phyloP scores from a whole-genome alignment of 2,329 filamentous ascomycete genomes.

The Spiromastix sp. region DNA sequence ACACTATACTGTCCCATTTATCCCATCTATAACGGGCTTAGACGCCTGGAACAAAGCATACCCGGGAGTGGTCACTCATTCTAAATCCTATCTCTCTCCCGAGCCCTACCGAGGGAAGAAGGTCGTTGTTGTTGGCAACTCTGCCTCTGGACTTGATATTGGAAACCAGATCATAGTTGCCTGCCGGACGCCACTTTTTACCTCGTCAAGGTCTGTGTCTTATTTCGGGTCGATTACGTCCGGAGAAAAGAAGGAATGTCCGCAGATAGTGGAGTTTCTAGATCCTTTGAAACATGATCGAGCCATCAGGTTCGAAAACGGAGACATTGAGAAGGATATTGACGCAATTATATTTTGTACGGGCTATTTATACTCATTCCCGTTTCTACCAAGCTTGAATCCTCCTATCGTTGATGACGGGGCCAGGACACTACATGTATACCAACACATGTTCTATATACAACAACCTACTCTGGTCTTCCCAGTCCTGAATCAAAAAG shows the following conservation, averaged over 20 bases:
- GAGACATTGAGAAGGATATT: constrained; percentile 53
- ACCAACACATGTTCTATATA: constrained; percentile 69
- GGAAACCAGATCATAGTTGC: constrained; percentile 60
- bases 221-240: constrained; percentile 29
- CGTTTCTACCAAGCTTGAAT: constrained; percentile 49
- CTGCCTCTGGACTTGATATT: constrained; percentile 76
- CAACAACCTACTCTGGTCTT: constrained; percentile 70
- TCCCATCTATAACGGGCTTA: constrained; percentile 55
- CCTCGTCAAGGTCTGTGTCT: constrained; percentile 48
- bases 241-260: constrained; percentile 46
- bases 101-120: constrained; percentile 56
- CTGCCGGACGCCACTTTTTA: constrained; percentile 51
- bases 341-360: constrained; percentile 81
- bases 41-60: constrained; percentile 48
- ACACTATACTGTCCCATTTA: constrained; percentile 59
- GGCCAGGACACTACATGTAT: constrained; percentile 59
- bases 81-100: constrained; percentile 67
- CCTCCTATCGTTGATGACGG: constrained; percentile 58
- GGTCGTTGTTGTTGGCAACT: constrained; percentile 74
- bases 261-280: constrained; percentile 45
- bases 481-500: constrained; percentile 62
- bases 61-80: constrained; percentile 56
- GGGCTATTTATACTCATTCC: constrained; percentile 76
- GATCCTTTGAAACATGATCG: constrained; percentile 42
- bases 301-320: constrained; percentile 57